phyloP scores from a whole-genome alignment of 768 basidiomycete genomes.

The Lyophyllum semitale region DNA sequence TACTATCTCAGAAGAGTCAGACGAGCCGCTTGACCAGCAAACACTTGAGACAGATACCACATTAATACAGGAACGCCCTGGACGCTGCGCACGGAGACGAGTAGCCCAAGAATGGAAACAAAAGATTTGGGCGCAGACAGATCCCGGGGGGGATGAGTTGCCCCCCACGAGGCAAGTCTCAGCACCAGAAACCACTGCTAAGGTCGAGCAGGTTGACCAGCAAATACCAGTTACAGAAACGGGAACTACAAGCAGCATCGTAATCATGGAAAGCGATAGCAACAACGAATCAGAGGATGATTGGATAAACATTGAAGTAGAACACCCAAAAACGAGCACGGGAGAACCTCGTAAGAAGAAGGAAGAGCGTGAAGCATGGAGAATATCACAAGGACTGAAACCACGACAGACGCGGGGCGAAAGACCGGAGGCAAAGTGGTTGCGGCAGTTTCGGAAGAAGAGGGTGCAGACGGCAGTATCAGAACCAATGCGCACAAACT shows the following conservation, averaged over 20 bases:
- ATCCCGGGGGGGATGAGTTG: neutral
- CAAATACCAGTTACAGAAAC: neutral
- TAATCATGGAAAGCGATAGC: neutral
- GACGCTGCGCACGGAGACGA: neutral
- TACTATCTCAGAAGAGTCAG: neutral
- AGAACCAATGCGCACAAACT: conserved; percentile 3
- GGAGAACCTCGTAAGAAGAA: neutral
- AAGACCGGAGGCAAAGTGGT: neutral
- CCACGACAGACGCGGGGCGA: neutral
- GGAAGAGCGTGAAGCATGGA: neutral
- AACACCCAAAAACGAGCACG: neutral
- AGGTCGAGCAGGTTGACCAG: neutral
- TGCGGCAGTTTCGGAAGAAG: too few relatives aligned
- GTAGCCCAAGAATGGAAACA: neutral
- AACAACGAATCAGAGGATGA: neutral
- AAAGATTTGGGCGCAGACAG: neutral
- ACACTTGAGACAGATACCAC: neutral
- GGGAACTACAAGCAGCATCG: neutral
- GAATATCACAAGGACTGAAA: neutral
- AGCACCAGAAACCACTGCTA: neutral
- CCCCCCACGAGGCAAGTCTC: neutral
- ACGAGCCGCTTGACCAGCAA: neutral
- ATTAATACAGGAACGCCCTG: neutral
- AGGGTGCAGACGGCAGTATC: neutral
- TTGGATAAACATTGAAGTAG: neutral